Conservation (phyloP, 139 green algal species). For the Auxenochlorella protothecoides region DNA sequence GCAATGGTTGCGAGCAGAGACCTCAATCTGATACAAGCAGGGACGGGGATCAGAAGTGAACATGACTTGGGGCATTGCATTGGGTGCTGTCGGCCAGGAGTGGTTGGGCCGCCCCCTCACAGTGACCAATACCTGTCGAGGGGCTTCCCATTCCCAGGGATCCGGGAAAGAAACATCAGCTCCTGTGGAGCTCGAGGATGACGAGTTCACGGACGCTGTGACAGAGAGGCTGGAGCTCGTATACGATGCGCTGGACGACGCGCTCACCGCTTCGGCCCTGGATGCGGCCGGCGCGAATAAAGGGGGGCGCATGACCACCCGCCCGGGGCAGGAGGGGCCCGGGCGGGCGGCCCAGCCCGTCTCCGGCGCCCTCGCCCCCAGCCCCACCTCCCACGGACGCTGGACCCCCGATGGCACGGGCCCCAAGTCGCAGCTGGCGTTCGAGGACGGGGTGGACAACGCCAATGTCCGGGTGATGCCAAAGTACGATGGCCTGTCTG, state of each 20-base stretch:
- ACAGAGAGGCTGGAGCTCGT: conserved; percentile 31
- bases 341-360: background rate
- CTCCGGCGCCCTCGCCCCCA: background rate
- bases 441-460: conserved; percentile 50
- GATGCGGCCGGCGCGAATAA: too few species aligned
- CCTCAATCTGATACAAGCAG: too few species aligned
- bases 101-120: too few species aligned
- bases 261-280: background rate
- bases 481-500: conserved; percentile 16
- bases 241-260: conserved; percentile 35
- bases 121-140: too few species aligned
- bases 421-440: conserved; percentile 38
- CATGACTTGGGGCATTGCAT: too few species aligned
- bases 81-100: too few species aligned
- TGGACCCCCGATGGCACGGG: background rate
- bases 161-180: too few species aligned
- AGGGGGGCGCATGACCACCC: background rate
- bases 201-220: too few species aligned
- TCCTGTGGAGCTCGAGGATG: too few species aligned
- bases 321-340: background rate
- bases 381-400: background rate
- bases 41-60: too few species aligned
- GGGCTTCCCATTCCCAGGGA: too few species aligned
- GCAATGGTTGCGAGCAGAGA: too few species aligned
- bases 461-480: conserved; percentile 36